Evolutionary conservation across 2,329 filamentous ascomycete genomes (phyloP).

Genomic region (Phialocephala subalpina): DNA sequence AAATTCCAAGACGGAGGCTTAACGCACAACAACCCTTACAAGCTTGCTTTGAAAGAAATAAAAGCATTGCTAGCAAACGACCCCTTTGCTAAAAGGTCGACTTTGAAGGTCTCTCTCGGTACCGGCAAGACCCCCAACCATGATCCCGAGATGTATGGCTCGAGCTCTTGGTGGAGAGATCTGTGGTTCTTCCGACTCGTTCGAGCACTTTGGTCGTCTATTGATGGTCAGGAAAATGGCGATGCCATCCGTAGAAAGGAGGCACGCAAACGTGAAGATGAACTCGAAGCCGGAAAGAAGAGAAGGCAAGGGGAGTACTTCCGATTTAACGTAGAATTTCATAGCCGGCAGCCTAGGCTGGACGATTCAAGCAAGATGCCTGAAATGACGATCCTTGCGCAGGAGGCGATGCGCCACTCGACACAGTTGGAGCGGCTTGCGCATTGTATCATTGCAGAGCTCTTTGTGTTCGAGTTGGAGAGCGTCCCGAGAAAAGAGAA

Average conservation of each 20-base stretch:
- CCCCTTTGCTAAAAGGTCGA: slow-evolving; percentile 25
- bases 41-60: slow-evolving; percentile 33
- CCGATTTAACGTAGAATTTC: slow-evolving; percentile 38
- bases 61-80: slow-evolving; percentile 29
- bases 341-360: slow-evolving; percentile 19
- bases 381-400: slow-evolving; percentile 30
- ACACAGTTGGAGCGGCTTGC: slow-evolving; percentile 33
- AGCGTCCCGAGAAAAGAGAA: slow-evolving; percentile 29
- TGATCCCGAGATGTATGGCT: slow-evolving; percentile 28
- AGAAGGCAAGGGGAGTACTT: slow-evolving; percentile 29
- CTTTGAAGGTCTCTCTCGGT: slow-evolving; percentile 35
- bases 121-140: slow-evolving; percentile 25
- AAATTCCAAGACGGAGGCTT: slow-evolving; percentile 38
- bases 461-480: slow-evolving; percentile 39
- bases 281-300: slow-evolving; percentile 23
- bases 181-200: slow-evolving; percentile 32
- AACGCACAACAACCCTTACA: slow-evolving; percentile 33
- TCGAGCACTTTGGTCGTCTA: slow-evolving; percentile 30
- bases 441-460: slow-evolving; percentile 33
- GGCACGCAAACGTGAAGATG: slow-evolving; percentile 15
- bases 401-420: slow-evolving; percentile 26
- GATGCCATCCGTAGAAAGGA: slow-evolving; percentile 20
- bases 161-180: slow-evolving; percentile 31
- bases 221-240: slow-evolving; percentile 32
- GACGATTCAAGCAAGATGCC: slow-evolving; percentile 33